Evolutionary conservation across 1,284 basidiomycete species (phyloP).

Genomic region (Fistulinella staudtii): DNA sequence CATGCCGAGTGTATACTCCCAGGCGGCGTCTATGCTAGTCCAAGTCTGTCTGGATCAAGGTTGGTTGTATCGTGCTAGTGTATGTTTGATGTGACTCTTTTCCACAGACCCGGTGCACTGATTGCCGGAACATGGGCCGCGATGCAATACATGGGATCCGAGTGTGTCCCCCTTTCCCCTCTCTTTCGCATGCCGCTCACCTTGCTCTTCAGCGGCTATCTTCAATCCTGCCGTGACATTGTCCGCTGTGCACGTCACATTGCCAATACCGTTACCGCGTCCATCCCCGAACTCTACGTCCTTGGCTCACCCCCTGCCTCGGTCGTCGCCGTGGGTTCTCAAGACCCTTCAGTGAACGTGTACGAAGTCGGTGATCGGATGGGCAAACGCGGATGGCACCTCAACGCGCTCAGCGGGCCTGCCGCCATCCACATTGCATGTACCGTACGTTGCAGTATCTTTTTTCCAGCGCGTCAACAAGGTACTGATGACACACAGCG

Average conservation of each 20-base stretch:
- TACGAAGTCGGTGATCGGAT: constrained; percentile 90
- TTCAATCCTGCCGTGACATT: constrained; percentile 83
- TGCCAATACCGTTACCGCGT: constrained; percentile 56
- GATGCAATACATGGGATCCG: constrained; percentile 87
- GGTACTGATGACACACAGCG: constrained; percentile 43
- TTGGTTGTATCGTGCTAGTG: constrained; percentile 25
- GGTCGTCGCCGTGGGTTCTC: constrained; percentile 85
- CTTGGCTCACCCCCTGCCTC: constrained; percentile 89
- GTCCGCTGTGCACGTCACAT: constrained; percentile 73
- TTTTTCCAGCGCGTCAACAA: too few species aligned
- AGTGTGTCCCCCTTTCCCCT: constrained; percentile 43
- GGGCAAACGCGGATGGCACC: constrained; percentile 83
- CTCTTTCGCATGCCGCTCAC: not conserved
- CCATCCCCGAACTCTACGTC: constrained; percentile 78
- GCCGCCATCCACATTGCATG: constrained; percentile 91
- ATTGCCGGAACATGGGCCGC: constrained; percentile 97
- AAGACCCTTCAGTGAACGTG: constrained; percentile 58
- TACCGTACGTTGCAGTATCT: constrained; percentile 58
- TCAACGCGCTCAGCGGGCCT: constrained; percentile 81
- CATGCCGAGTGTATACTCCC: constrained; percentile 1
- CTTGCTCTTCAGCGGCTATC: constrained; percentile 69
- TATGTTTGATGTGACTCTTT: not conserved
- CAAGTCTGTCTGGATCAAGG: constrained; percentile 87
- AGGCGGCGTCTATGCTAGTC: constrained; percentile 80
- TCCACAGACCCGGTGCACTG: constrained; percentile 76